Conservation (phyloP, 306 rosid genomes). For the Prunus salicina region DNA sequence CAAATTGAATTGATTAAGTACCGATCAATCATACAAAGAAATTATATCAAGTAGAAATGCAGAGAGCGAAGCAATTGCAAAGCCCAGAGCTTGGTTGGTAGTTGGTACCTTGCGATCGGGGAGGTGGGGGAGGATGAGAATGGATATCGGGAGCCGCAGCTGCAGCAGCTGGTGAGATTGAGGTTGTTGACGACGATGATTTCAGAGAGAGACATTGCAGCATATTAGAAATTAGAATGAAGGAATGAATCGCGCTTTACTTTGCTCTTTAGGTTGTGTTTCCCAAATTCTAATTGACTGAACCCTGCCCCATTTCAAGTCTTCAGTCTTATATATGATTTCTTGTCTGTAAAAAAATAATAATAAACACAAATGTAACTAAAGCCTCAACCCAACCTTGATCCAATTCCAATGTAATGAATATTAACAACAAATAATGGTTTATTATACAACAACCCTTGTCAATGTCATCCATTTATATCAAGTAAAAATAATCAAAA, state of each 20-base stretch:
- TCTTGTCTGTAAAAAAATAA: background rate
- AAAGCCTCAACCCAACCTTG: conserved; percentile 39
- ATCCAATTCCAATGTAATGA: conserved; percentile 7
- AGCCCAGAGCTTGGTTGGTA: too few relatives aligned
- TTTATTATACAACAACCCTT: conserved; percentile 32
- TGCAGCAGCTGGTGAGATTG: background rate
- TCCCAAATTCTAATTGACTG: too few relatives aligned
- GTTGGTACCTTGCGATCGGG: background rate
- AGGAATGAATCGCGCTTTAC: too few relatives aligned
- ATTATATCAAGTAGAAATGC: background rate
- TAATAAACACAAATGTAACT: background rate
- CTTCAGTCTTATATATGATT: too few relatives aligned
- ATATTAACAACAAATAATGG: conserved; percentile 53
- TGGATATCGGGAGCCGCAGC: background rate
- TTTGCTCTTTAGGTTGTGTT: too few relatives aligned
- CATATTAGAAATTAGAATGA: background rate
- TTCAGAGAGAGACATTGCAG: background rate
- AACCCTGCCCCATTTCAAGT: too few relatives aligned
- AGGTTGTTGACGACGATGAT: background rate
- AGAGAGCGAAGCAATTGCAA: background rate
- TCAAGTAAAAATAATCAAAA: conserved; percentile 18
- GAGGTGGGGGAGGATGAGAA: background rate
- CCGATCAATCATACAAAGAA: background rate
- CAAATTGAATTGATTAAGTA: background rate
- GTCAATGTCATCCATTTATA: conserved; percentile 28